A percentile compares a stretch with the other conserved stretches of the same genome.
Conservation (phyloP, 805 yeast species). For the Ogataea methanolica region DNA sequence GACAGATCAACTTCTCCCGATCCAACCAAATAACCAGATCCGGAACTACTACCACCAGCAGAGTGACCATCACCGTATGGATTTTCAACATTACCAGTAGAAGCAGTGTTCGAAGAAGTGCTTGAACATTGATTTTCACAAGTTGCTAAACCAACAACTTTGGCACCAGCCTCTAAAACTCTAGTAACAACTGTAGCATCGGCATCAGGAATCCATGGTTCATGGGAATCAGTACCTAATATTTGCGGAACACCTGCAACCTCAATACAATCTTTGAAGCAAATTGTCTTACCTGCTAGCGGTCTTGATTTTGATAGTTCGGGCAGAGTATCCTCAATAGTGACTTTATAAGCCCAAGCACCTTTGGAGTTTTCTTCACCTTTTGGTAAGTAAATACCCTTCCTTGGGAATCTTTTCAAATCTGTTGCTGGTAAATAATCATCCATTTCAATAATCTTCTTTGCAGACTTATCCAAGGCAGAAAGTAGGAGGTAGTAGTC, state of each 20-base stretch:
- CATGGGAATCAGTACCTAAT: conserved; percentile 32
- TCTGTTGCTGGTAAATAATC: conserved; percentile 30
- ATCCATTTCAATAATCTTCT: conserved; percentile 23
- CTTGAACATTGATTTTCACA: conserved; percentile 33
- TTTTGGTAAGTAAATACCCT: conserved; percentile 21
- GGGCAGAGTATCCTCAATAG: conserved; percentile 24
- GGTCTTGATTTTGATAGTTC: conserved; percentile 28
- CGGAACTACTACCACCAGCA: conserved; percentile 49
- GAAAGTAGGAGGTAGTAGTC: conserved; percentile 24
- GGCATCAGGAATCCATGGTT: conserved; percentile 29
- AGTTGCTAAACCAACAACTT: conserved; percentile 30
- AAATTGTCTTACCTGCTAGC: conserved; percentile 27
- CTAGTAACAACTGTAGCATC: conserved; percentile 36
- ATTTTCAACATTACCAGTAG: conserved; percentile 40
- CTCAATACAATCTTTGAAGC: conserved; percentile 32
- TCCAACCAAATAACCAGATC: conserved; percentile 40
- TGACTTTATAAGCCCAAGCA: conserved; percentile 29
- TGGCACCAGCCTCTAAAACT: conserved; percentile 32
- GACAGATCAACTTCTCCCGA: conserved; percentile 40
- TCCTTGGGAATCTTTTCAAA: conserved; percentile 30
- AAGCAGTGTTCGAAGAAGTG: conserved; percentile 27
- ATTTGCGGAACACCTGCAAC: conserved; percentile 33
- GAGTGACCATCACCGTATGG: conserved; percentile 33
- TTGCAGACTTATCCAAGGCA: conserved; percentile 26
- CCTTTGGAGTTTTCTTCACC: conserved; percentile 24